Conservation (phyloP, 768 basidiomycete species). For the Daedaleopsis sinensis region DNA sequence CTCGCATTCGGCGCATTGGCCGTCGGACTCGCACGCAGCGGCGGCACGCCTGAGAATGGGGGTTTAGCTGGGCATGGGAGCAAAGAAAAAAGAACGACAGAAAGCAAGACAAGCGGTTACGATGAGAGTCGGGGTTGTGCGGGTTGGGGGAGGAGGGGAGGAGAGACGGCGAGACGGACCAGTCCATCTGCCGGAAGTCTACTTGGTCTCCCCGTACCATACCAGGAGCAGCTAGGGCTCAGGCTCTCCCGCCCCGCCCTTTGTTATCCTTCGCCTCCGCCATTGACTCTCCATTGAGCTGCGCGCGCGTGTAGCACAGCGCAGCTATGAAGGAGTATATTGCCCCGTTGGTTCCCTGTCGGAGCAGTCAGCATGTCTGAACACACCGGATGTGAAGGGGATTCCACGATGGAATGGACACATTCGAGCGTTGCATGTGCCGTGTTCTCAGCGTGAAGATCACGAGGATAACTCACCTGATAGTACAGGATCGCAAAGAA, state of each 20-base stretch:
- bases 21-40: too few species aligned
- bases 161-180: slow-evolving; percentile 25
- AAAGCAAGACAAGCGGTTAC: slow-evolving; percentile 13
- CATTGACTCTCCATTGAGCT: slow-evolving; percentile 69
- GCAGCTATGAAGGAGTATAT: slow-evolving; percentile 79
- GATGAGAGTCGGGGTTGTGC: slow-evolving; percentile 3
- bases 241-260: slow-evolving; percentile 61
- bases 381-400: background rate
- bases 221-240: slow-evolving; percentile 31
- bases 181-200: slow-evolving; percentile 28
- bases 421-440: background rate
- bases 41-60: background rate
- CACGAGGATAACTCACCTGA: slow-evolving; percentile 53
- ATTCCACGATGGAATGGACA: background rate
- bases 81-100: slow-evolving; percentile 24
- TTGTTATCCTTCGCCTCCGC: slow-evolving; percentile 64
- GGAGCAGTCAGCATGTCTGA: too few species aligned
- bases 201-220: slow-evolving; percentile 25
- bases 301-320: slow-evolving; percentile 66
- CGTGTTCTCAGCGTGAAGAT: background rate
- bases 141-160: slow-evolving; percentile 13
- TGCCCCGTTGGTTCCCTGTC: slow-evolving; percentile 80
- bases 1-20: background rate
- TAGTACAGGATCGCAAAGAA: slow-evolving; percentile 71
- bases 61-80: slow-evolving; percentile 25